These are phyloP conservation scores for Cystoisospora suis DNA, from an alignment of 169 alveolate genomes.

Conservation along the genomic window DNA sequence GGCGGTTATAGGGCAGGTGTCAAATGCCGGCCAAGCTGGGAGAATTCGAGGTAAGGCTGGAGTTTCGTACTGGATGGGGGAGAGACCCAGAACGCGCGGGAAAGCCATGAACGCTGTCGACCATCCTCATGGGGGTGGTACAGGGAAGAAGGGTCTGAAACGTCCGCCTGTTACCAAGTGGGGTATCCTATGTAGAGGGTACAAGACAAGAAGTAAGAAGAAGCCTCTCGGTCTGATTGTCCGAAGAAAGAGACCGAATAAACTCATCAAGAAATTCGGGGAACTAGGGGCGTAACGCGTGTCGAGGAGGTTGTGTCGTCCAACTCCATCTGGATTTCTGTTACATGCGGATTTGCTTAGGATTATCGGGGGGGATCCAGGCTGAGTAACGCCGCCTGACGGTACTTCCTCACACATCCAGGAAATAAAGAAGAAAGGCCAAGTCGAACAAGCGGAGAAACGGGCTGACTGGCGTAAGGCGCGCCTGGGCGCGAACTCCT, in stretches of 20 bases:
- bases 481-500: too few relatives aligned
- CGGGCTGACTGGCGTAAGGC: too few relatives aligned
- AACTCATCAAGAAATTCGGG: constrained; percentile 81
- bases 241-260: constrained; percentile 79
- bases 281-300: constrained; percentile 25
- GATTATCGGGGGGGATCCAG: too few relatives aligned
- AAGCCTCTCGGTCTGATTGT: constrained; percentile 85
- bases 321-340: too few relatives aligned
- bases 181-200: constrained; percentile 83
- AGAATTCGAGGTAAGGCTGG: constrained; percentile 67
- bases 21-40: constrained; percentile 76
- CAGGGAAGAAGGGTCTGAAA: constrained; percentile 79
- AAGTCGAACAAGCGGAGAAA: too few relatives aligned
- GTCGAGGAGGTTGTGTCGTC: too few relatives aligned
- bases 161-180: constrained; percentile 84
- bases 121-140: constrained; percentile 91
- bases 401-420: too few relatives aligned
- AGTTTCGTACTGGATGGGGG: constrained; percentile 74
- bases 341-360: too few relatives aligned
- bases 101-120: constrained; percentile 84
- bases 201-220: constrained; percentile 76
- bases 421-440: too few relatives aligned
- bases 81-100: constrained; percentile 87
- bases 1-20: constrained; percentile 88
- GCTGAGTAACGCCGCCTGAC: too few relatives aligned